Evolutionary conservation across 1,284 basidiomycete species (phyloP).

Genomic region (Papiliotrema nemorosa): DNA sequence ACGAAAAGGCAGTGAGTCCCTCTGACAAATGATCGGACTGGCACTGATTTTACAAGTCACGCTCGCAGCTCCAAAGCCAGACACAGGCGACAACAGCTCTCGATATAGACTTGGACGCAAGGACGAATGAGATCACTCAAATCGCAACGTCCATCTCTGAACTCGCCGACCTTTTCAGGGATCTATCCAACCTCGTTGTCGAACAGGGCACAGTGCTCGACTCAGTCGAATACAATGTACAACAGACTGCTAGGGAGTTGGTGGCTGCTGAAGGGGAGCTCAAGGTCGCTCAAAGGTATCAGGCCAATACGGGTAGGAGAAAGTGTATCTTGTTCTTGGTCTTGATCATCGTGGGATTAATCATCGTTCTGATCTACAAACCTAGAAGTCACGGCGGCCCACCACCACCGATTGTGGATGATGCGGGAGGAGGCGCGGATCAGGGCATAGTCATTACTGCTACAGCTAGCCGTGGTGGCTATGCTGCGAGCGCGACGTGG

Average conservation of each 20-base stretch:
- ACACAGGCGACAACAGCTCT: conserved; percentile 51
- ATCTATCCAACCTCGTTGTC: conserved; percentile 86
- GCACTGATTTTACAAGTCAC: neutral
- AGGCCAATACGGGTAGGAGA: conserved; percentile 84
- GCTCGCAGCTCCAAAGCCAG: conserved; percentile 37
- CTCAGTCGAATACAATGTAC: conserved; percentile 95
- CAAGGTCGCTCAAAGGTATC: conserved; percentile 74
- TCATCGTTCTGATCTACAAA: conserved; percentile 50
- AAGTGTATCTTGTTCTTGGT: conserved; percentile 89
- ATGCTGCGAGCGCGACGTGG: neutral
- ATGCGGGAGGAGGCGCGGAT: neutral
- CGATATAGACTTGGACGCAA: conserved; percentile 58
- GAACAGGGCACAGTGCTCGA: conserved; percentile 97
- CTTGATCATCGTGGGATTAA: conserved; percentile 80
- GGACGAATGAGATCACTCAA: conserved; percentile 77
- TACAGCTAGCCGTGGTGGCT: neutral
- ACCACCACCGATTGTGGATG: neutral
- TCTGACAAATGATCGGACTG: no score
- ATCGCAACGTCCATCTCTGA: conserved; percentile 89
- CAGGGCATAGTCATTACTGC: neutral
- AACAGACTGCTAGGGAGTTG: conserved; percentile 78
- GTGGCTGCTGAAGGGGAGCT: conserved; percentile 82
- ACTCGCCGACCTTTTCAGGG: conserved; percentile 93
- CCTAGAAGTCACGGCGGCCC: conserved; percentile 18
- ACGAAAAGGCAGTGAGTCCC: conserved; percentile 63